A percentile compares a stretch with the other conserved stretches of the same genome.
Evolutionary conservation across 2,329 filamentous ascomycete species (phyloP).

Genomic region (Hypoxylon sp.): DNA sequence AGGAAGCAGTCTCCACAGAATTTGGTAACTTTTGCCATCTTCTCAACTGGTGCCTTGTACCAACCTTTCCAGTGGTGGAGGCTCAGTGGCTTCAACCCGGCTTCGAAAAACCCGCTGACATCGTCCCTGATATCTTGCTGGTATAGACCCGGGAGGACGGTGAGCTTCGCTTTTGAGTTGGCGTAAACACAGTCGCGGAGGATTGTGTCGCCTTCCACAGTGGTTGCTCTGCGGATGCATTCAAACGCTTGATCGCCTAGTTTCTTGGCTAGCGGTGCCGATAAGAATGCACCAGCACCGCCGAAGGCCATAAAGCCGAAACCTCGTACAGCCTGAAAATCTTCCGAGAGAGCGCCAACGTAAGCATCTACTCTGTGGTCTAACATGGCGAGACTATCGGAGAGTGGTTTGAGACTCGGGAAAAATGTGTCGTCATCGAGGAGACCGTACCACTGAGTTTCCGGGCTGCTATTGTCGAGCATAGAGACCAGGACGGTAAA

Average conservation of each 20-base stretch:
- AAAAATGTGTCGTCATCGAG: constrained; percentile 76
- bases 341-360: constrained; percentile 70
- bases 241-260: constrained; percentile 61
- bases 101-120: constrained; percentile 70
- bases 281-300: constrained; percentile 71
- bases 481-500: constrained; percentile 67
- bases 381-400: constrained; percentile 60
- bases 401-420: constrained; percentile 64
- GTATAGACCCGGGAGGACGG: constrained; percentile 65
- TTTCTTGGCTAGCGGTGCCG: constrained; percentile 62
- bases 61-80: constrained; percentile 75
- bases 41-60: constrained; percentile 64
- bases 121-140: constrained; percentile 70
- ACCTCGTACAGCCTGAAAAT: constrained; percentile 61
- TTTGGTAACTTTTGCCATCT: constrained; percentile 61
- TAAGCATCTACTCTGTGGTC: constrained; percentile 65
- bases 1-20: constrained; percentile 72
- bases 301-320: constrained; percentile 72
- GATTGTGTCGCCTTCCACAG: constrained; percentile 65
- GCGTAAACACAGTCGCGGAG: constrained; percentile 69
- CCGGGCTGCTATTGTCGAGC: constrained; percentile 56
- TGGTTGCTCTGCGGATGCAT: constrained; percentile 61
- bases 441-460: constrained; percentile 67
- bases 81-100: constrained; percentile 65
- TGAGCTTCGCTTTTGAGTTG: constrained; percentile 66